These are phyloP conservation scores for Penicillium sp. DNA, from an alignment of 2,329 filamentous ascomycete genomes.

Conservation along the genomic window DNA sequence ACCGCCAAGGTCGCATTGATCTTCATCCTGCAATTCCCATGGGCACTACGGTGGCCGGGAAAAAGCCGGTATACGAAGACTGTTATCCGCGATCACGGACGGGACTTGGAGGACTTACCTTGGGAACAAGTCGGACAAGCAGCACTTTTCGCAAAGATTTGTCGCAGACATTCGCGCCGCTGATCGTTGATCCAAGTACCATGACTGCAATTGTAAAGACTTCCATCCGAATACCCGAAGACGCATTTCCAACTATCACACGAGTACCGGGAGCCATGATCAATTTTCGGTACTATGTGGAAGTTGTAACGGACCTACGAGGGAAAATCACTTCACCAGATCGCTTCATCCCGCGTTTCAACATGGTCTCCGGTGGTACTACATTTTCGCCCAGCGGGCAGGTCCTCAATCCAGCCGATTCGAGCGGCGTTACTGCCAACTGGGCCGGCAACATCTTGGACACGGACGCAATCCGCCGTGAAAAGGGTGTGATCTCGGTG, in stretches of 20 bases:
- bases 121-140: constrained; percentile 81
- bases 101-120: constrained; percentile 78
- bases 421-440: constrained; percentile 40
- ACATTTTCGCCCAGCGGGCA: constrained; percentile 46
- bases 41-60: constrained; percentile 62
- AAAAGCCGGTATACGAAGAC: constrained; percentile 73
- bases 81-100: constrained; percentile 85
- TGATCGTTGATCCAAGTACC: constrained; percentile 80
- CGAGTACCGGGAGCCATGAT: constrained; percentile 92
- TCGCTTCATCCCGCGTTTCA: constrained; percentile 58
- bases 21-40: constrained; percentile 65
- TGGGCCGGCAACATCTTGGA: constrained; percentile 70
- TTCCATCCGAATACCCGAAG: constrained; percentile 81
- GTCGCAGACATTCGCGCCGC: constrained; percentile 80
- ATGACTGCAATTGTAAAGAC: constrained; percentile 78
- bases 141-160: constrained; percentile 96
- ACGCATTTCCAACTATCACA: constrained; percentile 87
- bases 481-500: constrained; percentile 88
- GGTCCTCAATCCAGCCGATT: constrained; percentile 34
- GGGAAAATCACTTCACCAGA: constrained; percentile 79
- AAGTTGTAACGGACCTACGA: constrained; percentile 88
- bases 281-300: constrained; percentile 89
- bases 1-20: constrained; percentile 87
- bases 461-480: constrained; percentile 78
- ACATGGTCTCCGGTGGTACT: constrained; percentile 49